phyloP scores from a whole-genome alignment of 768 basidiomycete species.

The Serendipita sp. region DNA sequence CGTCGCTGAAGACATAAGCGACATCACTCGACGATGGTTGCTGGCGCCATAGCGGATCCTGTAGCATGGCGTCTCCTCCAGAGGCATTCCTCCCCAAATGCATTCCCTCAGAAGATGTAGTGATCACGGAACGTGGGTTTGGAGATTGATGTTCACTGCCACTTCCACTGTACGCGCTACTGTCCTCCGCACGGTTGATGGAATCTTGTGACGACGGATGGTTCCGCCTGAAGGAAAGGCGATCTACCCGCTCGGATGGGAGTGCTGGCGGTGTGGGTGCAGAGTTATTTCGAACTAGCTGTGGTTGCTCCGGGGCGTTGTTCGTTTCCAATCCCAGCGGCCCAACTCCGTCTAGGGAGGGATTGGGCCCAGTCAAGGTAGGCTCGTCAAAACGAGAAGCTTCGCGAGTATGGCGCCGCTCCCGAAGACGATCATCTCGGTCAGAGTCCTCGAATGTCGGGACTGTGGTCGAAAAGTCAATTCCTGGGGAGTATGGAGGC shows the following conservation, averaged over 20 bases:
- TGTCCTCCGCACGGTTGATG: background rate
- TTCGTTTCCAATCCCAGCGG: background rate
- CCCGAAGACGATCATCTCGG: background rate
- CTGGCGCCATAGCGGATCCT: no score
- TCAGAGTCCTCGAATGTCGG: background rate
- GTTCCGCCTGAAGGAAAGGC: background rate
- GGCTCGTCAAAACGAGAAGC: background rate
- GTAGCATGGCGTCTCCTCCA: no score
- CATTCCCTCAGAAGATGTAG: no score
- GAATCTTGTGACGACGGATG: background rate
- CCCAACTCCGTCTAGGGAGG: background rate
- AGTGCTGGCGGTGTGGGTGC: background rate
- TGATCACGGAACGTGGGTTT: no score
- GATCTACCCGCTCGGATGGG: background rate
- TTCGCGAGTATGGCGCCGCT: background rate
- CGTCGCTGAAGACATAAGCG: background rate
- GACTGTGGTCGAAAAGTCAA: background rate
- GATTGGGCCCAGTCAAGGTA: background rate
- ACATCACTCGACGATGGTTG: no score
- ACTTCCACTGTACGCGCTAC: background rate
- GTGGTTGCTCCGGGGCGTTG: background rate
- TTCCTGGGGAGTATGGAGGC: background rate
- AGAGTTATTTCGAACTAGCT: background rate
- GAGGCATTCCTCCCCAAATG: no score
- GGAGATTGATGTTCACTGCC: background rate